Evolutionary conservation across 768 basidiomycete genomes (phyloP), one percentile per base, ranked within the genome.

Genomic region (Tricholoma sp.): DNA sequence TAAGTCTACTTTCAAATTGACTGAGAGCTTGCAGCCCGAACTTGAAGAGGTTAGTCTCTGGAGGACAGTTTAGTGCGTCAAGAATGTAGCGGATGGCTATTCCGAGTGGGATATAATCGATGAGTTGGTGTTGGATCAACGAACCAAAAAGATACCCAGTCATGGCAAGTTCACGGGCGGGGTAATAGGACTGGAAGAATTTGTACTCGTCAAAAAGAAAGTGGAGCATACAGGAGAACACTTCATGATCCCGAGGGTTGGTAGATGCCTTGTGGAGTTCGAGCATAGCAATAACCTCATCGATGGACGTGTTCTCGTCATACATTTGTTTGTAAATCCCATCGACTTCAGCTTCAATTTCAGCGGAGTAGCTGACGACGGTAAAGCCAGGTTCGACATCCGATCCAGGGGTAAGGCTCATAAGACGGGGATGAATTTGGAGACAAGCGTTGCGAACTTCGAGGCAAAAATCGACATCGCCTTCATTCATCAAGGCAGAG

Each of bases 141-240:
- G 94, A 94, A 33, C 97, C 97, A 60, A 98, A 98, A 29, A 99
- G 82, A 66, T 93, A 89, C 48, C 91, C 97, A 6, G 97, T 98
- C 86, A 98, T 94, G 52, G 87, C 85, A 47, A 98, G 80, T 74
- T 98, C 94, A 61, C 94, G 89, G 37, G 90, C 80, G 24, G 97
- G 97, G 65, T 94, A 94, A 72, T 89, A 97, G 39, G 90, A 89
- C 68, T 96, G 93, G 84, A 98, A 97, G 79, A 98, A 99, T 66
- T 94, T 95, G 84, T 97, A 97, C 74, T 99, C 97, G 83, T 98
- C 97, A 73, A 99, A 98, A 44, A 99, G 83, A 79, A 97, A 96
- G 76, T 98, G 95, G 51, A 99, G 87, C 86, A 97, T 97, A 83
- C 94, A 98, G n/a, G 94, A 97, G 68, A 98, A 98, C 59, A 97